These are phyloP conservation scores for Saccharomycopsis sp. DNA, from an alignment of 805 yeast species.

Conservation along the genomic window DNA sequence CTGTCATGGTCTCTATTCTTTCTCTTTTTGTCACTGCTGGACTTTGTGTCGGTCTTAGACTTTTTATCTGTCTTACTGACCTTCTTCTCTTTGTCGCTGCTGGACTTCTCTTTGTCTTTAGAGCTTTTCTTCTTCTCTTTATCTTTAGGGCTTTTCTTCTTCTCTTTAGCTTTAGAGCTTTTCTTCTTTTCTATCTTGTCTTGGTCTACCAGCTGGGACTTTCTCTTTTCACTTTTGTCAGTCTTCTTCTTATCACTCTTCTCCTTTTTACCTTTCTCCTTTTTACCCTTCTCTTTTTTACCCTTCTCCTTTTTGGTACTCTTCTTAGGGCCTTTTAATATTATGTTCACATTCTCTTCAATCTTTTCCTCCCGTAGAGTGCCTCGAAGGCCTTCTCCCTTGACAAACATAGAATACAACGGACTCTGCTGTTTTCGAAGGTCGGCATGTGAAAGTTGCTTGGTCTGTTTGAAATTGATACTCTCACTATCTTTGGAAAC, in stretches of 20 bases:
- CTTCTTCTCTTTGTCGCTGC: constrained; percentile 19
- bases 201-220: constrained; percentile 25
- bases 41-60: constrained; percentile 19
- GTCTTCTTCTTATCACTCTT: constrained; percentile 25
- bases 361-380: constrained; percentile 36
- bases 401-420: constrained; percentile 76
- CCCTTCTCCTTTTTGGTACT: constrained; percentile 22
- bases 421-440: constrained; percentile 56
- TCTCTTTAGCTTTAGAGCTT: constrained; percentile 21
- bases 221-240: constrained; percentile 24
- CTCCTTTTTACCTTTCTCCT: constrained; percentile 23
- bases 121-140: constrained; percentile 21
- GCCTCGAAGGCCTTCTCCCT: constrained; percentile 80
- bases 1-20: neutral
- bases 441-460: constrained; percentile 39
- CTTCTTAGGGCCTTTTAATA: constrained; percentile 5
- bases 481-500: constrained; percentile 26
- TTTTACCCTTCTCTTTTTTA: constrained; percentile 16
- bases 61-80: constrained; percentile 24
- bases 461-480: constrained; percentile 51
- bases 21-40: constrained; percentile 7
- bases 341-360: neutral
- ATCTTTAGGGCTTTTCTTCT: constrained; percentile 1
- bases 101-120: constrained; percentile 19
- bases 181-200: constrained; percentile 25